Base-by-base conservation (phyloP, 163 green algal species). In the Scenedesmus sp. region DNA sequence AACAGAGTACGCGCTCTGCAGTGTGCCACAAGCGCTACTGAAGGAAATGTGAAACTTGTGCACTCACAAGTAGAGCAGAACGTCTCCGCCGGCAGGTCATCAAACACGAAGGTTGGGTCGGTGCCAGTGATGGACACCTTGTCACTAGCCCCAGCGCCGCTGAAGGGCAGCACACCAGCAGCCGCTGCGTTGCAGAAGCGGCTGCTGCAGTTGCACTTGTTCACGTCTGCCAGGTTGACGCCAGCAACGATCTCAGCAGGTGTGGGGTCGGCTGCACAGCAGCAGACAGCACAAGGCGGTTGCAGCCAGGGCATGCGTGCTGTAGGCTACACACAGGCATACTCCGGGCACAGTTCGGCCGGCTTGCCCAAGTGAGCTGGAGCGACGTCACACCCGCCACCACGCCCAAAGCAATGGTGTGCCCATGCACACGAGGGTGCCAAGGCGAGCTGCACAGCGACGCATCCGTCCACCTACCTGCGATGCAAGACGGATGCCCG, bases 31-130 rank as follows among this genome's bases (percentile, higher is more conserved):
- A n/a, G n/a, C n/a, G 59, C 40, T 83, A 22, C 24, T n/a, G n/a
- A 61, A 15, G 20, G 51, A 22, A 26, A 61, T 15, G 9, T 3
- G 7, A 61, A 61, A 15, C 10, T 22, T 5, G 42, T 49, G 7
- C 42, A 72, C 72, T 80, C 40, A 91, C 73, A 86, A 9, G 33
- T 43, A 1, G n/a, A 44, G 37, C 76, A 86, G 3, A 53, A 53
- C 6, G 87, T 33, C 24, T 87, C 81, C 26, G 20, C 81, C 0
- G 73, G 76, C 20, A 94, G 72, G 33, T 72, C 53, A 30, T 59
- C 72, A 72, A 93, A 94, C 2, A 89, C 88, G n/a, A 92, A 94
- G 42, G 92, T 51, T 80, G 92, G 92, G 79, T 91, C 43, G 12
- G 56, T 22, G 76, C 72, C 86, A 20, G 35, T 65, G 3, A 94